A percentile compares a stretch with the other conserved stretches of the same genome.
Evolutionary conservation across 1,139 yeast species (phyloP).

Genomic region (Petasospora fabianii): DNA sequence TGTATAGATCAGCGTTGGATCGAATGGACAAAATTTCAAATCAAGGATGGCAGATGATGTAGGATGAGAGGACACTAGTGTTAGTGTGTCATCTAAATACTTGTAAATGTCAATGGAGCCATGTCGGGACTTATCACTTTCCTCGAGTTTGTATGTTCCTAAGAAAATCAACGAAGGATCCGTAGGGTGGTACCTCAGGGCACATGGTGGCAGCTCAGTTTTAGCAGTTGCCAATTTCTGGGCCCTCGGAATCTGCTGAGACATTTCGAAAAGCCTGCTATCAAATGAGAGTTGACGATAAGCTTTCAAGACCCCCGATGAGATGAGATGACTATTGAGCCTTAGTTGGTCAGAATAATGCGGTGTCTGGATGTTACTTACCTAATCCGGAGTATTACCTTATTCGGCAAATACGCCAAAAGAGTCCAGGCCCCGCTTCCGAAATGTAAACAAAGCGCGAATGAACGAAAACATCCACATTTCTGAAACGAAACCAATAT

Average conservation of each 20-base stretch:
- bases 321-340: background rate
- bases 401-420: conserved; percentile 8
- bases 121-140: conserved; percentile 47
- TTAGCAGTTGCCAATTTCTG: conserved; percentile 5
- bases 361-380: background rate
- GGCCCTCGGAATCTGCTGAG: conserved; percentile 1
- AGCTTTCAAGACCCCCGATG: too few relatives aligned
- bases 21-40: conserved; percentile 58
- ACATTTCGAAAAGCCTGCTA: background rate
- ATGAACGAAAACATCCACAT: conserved; percentile 5
- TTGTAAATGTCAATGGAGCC: conserved; percentile 72
- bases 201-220: conserved; percentile 78
- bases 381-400: background rate
- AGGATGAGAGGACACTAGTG: conserved; percentile 27
- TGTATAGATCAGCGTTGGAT: conserved; percentile 46
- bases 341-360: background rate
- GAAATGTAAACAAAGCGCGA: conserved; percentile 16
- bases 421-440: background rate
- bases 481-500: conserved; percentile 4
- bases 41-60: conserved; percentile 74
- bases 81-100: conserved; percentile 26
- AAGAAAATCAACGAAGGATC: conserved; percentile 48
- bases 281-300: background rate
- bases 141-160: conserved; percentile 75
- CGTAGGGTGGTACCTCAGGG: conserved; percentile 56